Conservation (phyloP, 805 yeast genomes). For the Metschnikowia anglica region DNA sequence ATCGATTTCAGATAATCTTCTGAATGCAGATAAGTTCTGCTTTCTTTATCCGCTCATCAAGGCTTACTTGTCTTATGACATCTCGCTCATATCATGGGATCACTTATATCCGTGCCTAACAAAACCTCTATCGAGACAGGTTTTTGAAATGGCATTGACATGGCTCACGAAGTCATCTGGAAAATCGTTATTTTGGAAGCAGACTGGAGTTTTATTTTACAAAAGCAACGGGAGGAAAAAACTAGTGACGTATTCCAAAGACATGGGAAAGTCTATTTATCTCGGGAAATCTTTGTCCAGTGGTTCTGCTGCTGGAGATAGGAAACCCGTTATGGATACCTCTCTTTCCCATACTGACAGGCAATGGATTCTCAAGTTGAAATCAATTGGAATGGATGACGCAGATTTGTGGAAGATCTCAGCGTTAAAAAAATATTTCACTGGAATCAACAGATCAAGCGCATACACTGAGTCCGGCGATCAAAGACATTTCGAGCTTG, state of each 20-base stretch:
- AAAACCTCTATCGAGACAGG: conserved; percentile 62
- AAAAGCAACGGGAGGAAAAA: conserved; percentile 21
- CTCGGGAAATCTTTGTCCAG: conserved; percentile 21
- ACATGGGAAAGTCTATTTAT: conserved; percentile 38
- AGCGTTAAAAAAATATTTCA: conserved; percentile 65
- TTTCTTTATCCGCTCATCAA: conserved; percentile 77
- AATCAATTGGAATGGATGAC: conserved; percentile 69
- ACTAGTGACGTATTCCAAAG: conserved; percentile 31
- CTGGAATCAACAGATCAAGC: conserved; percentile 29
- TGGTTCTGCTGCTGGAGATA: conserved; percentile 1
- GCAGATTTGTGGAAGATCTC: conserved; percentile 82
- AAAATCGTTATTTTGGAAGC: conserved; percentile 80
- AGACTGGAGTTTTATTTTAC: conserved; percentile 24
- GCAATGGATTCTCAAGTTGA: conserved; percentile 69
- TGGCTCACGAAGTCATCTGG: conserved; percentile 69
- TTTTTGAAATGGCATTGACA: conserved; percentile 58
- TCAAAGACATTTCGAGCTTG: conserved; percentile 19
- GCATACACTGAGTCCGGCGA: conserved; percentile 11
- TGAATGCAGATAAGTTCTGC: conserved; percentile 80
- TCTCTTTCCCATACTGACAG: conserved; percentile 62
- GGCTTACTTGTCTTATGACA: conserved; percentile 74
- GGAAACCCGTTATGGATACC: conserved; percentile 13
- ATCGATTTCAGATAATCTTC: conserved; percentile 58
- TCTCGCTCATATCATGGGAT: conserved; percentile 64
- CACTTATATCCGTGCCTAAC: conserved; percentile 65